A percentile compares a stretch with the other conserved stretches of the same genome.
Evolutionary conservation across 345 rosid genomes (phyloP).

Genomic region (Euclidium syriacum): DNA sequence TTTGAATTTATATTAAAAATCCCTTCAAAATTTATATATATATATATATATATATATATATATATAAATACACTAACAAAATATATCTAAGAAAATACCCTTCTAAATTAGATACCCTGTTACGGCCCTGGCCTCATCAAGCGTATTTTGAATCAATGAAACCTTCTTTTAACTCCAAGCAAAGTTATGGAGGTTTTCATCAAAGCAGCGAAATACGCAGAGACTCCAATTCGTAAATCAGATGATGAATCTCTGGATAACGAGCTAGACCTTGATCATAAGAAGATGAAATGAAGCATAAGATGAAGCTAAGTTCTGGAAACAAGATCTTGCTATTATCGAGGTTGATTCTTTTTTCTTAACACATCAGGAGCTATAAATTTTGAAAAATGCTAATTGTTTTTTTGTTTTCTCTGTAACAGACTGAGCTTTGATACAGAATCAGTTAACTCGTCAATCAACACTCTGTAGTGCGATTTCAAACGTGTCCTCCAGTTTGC

Average conservation of each 20-base stretch:
- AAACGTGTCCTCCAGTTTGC: constrained; percentile 80
- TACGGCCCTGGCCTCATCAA: no score
- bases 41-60: no score
- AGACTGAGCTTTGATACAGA: constrained; percentile 93
- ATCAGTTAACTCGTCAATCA: constrained; percentile 71
- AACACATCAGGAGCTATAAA: background rate
- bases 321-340: constrained; percentile 77
- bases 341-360: constrained; percentile 47
- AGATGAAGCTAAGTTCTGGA: constrained; percentile 98
- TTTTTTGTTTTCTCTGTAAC: constrained; percentile 5
- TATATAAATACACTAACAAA: no score
- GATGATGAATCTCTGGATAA: constrained; percentile 81
- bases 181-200: constrained; percentile 87
- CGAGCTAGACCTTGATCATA: constrained; percentile 83
- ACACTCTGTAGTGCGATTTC: constrained; percentile 66
- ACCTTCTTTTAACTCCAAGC: constrained; percentile 80
- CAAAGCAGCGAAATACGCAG: constrained; percentile 90
- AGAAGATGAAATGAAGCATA: constrained; percentile 93
- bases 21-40: no score
- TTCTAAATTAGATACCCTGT: no score
- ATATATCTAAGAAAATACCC: no score
- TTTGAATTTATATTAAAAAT: no score
- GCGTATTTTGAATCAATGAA: constrained; percentile 74
- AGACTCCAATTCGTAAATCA: constrained; percentile 86
- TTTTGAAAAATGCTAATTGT: background rate